A percentile compares a stretch with the other conserved stretches of the same genome.
Conservation (phyloP, 371 early-diverging fungal genomes). For the Mucor irregularis region DNA sequence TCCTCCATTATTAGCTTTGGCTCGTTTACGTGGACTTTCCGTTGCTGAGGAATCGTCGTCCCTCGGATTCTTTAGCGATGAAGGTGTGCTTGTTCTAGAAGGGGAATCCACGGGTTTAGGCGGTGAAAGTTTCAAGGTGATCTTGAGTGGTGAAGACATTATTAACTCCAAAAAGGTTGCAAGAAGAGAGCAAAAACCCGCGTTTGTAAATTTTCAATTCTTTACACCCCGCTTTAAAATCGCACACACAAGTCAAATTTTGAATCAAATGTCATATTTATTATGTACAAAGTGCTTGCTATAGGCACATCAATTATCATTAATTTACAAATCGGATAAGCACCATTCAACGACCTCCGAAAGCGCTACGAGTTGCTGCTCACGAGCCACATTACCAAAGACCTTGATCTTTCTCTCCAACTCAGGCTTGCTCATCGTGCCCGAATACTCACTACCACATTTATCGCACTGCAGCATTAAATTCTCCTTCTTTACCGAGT, state of each 20-base stretch:
- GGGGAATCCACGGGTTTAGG: too few relatives aligned
- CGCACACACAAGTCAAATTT: too few relatives aligned
- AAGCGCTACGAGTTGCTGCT: slow-evolving; percentile 46
- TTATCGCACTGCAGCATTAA: slow-evolving; percentile 56
- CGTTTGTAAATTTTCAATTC: too few relatives aligned
- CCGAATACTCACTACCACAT: slow-evolving; percentile 61
- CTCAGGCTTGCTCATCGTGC: slow-evolving; percentile 49
- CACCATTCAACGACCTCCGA: background rate
- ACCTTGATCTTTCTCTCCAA: slow-evolving; percentile 57
- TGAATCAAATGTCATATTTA: too few relatives aligned
- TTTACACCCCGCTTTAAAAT: too few relatives aligned
- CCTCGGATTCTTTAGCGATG: slow-evolving; percentile 5
- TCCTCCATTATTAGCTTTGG: slow-evolving; percentile 8
- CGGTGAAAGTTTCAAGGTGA: slow-evolving; percentile 32
- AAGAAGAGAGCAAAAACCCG: too few relatives aligned
- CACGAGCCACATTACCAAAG: slow-evolving; percentile 64
- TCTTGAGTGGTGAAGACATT: slow-evolving; percentile 25
- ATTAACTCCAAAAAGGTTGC: too few relatives aligned
- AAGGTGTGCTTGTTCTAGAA: slow-evolving; percentile 8
- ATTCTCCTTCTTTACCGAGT: slow-evolving; percentile 75
- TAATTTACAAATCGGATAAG: too few relatives aligned
- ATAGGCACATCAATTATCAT: too few relatives aligned
- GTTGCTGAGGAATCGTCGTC: slow-evolving; percentile 9
- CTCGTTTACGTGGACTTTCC: slow-evolving; percentile 23
- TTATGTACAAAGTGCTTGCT: too few relatives aligned